Evolutionary conservation across 805 yeast species (phyloP).

Genomic region (Blastobotrys peoriensis): DNA sequence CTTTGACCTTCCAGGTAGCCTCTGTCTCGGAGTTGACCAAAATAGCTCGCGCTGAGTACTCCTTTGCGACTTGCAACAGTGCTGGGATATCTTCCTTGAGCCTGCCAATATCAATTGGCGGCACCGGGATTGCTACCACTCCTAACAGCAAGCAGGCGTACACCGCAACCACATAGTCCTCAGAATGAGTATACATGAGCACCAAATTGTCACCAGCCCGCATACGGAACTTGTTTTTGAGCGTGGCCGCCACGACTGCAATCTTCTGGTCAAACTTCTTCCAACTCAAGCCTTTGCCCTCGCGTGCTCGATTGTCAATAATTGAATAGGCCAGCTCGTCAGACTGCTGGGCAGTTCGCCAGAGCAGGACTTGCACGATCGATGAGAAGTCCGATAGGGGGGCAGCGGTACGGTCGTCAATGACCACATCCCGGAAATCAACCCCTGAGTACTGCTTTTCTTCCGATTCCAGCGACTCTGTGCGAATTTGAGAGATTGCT

Average conservation of each 20-base stretch:
- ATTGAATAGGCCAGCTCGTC: constrained; percentile 70
- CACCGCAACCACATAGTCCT: constrained; percentile 76
- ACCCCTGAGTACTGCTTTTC: constrained; percentile 78
- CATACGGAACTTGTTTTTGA: constrained; percentile 59
- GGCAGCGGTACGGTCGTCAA: constrained; percentile 73
- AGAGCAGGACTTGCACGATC: constrained; percentile 67
- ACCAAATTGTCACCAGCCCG: constrained; percentile 68
- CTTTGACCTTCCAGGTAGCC: constrained; percentile 58
- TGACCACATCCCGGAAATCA: constrained; percentile 66
- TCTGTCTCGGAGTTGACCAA: constrained; percentile 78
- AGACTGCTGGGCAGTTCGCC: constrained; percentile 66
- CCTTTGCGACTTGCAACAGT: constrained; percentile 57
- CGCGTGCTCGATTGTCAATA: constrained; percentile 38
- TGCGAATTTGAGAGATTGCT: constrained; percentile 62
- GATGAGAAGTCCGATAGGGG: constrained; percentile 66
- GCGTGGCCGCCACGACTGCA: constrained; percentile 65
- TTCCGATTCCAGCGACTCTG: constrained; percentile 51
- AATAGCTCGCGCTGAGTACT: constrained; percentile 63
- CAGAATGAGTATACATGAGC: constrained; percentile 79
- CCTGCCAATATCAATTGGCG: constrained; percentile 61
- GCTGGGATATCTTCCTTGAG: constrained; percentile 69
- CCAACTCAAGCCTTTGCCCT: constrained; percentile 63
- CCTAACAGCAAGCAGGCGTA: constrained; percentile 86
- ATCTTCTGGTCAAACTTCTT: constrained; percentile 70
- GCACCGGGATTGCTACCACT: constrained; percentile 66